Conservation (phyloP, 108 stramenopile species). For the Pseudonitzschia delicatissima region DNA sequence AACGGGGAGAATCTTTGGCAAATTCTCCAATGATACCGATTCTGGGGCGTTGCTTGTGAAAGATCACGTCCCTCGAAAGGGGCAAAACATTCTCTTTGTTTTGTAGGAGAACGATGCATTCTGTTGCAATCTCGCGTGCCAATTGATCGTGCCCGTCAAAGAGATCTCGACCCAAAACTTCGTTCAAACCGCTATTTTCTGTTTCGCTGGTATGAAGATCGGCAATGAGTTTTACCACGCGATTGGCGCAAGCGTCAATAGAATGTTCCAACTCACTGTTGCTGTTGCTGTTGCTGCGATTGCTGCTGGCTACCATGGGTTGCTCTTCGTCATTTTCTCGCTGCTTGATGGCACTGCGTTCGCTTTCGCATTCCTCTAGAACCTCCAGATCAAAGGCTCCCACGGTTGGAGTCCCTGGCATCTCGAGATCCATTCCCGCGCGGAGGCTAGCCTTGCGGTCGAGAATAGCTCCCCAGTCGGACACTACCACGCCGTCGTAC, state of each 20-base stretch:
- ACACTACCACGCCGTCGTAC: slow-evolving; percentile 58
- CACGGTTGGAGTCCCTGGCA: slow-evolving; percentile 46
- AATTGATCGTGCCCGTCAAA: slow-evolving; percentile 35
- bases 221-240: slow-evolving; percentile 19
- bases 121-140: slow-evolving; percentile 34
- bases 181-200: not conserved
- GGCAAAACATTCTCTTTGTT: slow-evolving; percentile 48
- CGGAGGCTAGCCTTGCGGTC: slow-evolving; percentile 34
- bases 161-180: slow-evolving; percentile 3
- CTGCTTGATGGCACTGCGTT: not conserved
- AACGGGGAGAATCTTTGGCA: slow-evolving; percentile 39
- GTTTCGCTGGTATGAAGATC: not conserved
- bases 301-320: no score
- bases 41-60: not conserved
- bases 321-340: not conserved
- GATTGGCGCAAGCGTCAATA: slow-evolving; percentile 26
- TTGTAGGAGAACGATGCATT: slow-evolving; percentile 47
- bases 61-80: not conserved
- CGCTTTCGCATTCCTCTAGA: slow-evolving; percentile 13
- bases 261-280: not conserved
- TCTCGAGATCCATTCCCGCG: slow-evolving; percentile 73
- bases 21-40: slow-evolving; percentile 54
- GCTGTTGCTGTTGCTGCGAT: no score
- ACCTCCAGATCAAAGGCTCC: slow-evolving; percentile 28
- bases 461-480: slow-evolving; percentile 76